Conservation (phyloP, 306 rosid genomes). For the Medicago lupulina region DNA sequence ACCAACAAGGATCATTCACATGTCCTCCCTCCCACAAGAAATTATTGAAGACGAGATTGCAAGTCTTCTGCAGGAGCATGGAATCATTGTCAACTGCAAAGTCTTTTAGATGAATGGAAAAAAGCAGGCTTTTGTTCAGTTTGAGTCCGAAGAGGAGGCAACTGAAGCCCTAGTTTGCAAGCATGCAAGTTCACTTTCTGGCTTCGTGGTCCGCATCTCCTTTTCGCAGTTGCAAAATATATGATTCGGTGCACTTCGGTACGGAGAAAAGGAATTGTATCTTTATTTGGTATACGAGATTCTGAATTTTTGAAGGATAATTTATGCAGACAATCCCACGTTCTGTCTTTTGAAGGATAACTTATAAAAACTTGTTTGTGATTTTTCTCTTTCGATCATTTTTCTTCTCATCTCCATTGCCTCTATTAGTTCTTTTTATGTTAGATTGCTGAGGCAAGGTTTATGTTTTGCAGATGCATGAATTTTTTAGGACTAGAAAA, state of each 20-base stretch:
- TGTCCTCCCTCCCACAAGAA: slow-evolving; percentile 94
- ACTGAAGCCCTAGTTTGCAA: slow-evolving; percentile 97
- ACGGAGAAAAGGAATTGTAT: slow-evolving; percentile 10
- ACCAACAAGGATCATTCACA: slow-evolving; percentile 88
- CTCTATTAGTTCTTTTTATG: too few relatives aligned
- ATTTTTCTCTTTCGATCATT: too few relatives aligned
- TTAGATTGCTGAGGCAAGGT: slow-evolving; percentile 40
- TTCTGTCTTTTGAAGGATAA: slow-evolving; percentile 50
- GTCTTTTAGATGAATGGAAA: slow-evolving; percentile 99
- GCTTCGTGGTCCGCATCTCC: slow-evolving; percentile 84
- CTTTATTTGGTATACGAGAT: slow-evolving; percentile 46
- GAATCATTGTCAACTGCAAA: slow-evolving; percentile 76
- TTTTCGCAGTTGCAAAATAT: slow-evolving; percentile 91
- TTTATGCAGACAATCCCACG: slow-evolving; percentile 2
- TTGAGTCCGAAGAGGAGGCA: slow-evolving; percentile 93
- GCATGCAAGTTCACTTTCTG: slow-evolving; percentile 86
- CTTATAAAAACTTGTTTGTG: too few relatives aligned
- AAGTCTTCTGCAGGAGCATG: slow-evolving; percentile 79
- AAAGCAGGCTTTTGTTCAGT: slow-evolving; percentile 89
- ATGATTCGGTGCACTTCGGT: slow-evolving; percentile 47
- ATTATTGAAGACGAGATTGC: slow-evolving; percentile 86
- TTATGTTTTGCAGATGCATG: slow-evolving; percentile 42
- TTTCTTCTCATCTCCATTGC: too few relatives aligned
- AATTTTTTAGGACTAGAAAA: slow-evolving; percentile 55
- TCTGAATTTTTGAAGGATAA: slow-evolving; percentile 53